Percentiles rank a stretch among this genome's conserved stretches.
These are phyloP conservation scores for Aspergillus hiratsukae DNA, from an alignment of 2,329 filamentous ascomycete species.

Conservation along the genomic window DNA sequence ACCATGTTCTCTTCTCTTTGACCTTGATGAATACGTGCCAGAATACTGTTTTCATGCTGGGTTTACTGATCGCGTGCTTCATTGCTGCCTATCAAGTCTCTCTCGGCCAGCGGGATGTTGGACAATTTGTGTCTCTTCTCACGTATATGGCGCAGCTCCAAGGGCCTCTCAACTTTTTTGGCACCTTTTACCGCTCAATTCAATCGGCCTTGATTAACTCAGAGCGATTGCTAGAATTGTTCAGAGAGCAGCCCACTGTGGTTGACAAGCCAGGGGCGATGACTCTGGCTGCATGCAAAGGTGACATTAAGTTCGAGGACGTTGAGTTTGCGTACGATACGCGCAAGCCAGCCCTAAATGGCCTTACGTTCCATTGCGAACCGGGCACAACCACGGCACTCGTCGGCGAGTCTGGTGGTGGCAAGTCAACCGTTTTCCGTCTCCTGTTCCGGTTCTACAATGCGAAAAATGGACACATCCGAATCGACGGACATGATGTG, in stretches of 20 bases:
- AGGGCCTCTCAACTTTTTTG: slow-evolving; percentile 79
- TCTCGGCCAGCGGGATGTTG: slow-evolving; percentile 59
- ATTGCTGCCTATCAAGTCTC: slow-evolving; percentile 75
- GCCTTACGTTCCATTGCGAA: slow-evolving; percentile 76
- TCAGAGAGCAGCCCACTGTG: slow-evolving; percentile 93
- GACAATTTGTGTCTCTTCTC: slow-evolving; percentile 68
- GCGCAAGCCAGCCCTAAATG: slow-evolving; percentile 77
- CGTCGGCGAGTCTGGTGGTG: slow-evolving; percentile 92
- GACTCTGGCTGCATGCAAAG: slow-evolving; percentile 64
- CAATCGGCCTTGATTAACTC: slow-evolving; percentile 97
- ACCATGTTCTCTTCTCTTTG: slow-evolving; percentile 70
- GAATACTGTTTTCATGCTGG: slow-evolving; percentile 73
- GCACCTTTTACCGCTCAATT: slow-evolving; percentile 91
- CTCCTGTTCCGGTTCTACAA: slow-evolving; percentile 97
- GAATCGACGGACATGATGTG: slow-evolving; percentile 79
- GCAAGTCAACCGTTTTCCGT: slow-evolving; percentile 94
- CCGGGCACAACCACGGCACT: slow-evolving; percentile 94
- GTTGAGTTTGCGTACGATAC: slow-evolving; percentile 88
- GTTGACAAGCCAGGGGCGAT: slow-evolving; percentile 67
- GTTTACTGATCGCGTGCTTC: slow-evolving; percentile 66
- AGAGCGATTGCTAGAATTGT: slow-evolving; percentile 88
- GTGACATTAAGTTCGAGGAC: slow-evolving; percentile 80
- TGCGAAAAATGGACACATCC: slow-evolving; percentile 70
- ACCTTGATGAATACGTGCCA: slow-evolving; percentile 78
- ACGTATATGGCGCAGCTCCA: slow-evolving; percentile 78